phyloP scores from a whole-genome alignment of 2,329 filamentous ascomycete genomes.

The Keithomyces neogunnii region DNA sequence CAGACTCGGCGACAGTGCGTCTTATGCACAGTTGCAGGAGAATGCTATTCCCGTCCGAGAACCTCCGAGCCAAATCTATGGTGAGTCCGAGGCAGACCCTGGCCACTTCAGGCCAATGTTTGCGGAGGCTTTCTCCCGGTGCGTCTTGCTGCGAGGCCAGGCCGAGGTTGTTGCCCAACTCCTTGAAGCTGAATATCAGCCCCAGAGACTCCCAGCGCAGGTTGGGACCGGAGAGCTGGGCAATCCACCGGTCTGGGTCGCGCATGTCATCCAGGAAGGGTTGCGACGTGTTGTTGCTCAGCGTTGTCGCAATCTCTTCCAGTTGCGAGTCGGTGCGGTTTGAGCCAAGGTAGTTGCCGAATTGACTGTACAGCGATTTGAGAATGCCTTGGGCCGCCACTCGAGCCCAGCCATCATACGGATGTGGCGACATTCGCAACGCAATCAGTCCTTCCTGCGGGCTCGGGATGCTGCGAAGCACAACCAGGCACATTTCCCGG shows the following conservation, averaged over 20 bases:
- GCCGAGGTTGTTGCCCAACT: neutral
- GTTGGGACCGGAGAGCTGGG: constrained; percentile 27
- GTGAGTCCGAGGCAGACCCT: constrained; percentile 8
- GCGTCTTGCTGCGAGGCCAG: neutral
- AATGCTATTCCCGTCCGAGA: constrained; percentile 17
- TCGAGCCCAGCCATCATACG: constrained; percentile 12
- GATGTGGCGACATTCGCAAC: constrained; percentile 9
- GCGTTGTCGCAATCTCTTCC: constrained; percentile 24
- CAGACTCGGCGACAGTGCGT: constrained; percentile 22
- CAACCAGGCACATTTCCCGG: neutral
- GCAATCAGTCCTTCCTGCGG: constrained; percentile 23
- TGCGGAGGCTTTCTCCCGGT: neutral
- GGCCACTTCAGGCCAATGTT: constrained; percentile 5
- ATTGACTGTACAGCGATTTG: constrained; percentile 19
- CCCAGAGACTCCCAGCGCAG: constrained; percentile 37
- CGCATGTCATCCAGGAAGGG: constrained; percentile 26
- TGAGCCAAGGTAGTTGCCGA: constrained; percentile 17
- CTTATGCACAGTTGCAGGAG: constrained; percentile 24
- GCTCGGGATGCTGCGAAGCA: constrained; percentile 4
- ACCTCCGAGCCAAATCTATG: constrained; percentile 11
- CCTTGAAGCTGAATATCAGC: constrained; percentile 18
- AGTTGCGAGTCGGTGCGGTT: constrained; percentile 19
- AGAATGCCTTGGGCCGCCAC: constrained; percentile 5
- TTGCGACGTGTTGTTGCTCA: constrained; percentile 29
- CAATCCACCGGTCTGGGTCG: constrained; percentile 27